Evolutionary conservation across 495 filamentous ascomycete species (phyloP), one percentile per base, ranked within the genome.

Genomic region (Penicillium desertorum): DNA sequence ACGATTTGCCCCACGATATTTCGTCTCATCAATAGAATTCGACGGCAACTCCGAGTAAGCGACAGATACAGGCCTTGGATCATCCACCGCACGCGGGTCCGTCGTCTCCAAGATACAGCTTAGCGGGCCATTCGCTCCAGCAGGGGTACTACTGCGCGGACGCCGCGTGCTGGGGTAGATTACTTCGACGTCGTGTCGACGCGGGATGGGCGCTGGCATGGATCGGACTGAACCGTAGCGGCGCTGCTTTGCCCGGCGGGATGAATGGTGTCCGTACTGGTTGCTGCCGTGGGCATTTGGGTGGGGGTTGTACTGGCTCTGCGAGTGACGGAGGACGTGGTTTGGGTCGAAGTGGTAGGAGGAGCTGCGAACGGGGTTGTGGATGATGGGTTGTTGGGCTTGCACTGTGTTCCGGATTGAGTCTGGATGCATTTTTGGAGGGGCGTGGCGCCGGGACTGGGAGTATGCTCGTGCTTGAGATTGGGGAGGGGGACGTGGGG

Each of bases 151-250:
- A 54, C 74, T 78, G 37, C 74, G 73, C 4, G 71, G 58, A 1
- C 74, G 69, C 12, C 74, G 67, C 14, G 67, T 71, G 50, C 68
- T 76, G 9, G 71, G 66, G 54, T 76, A 77, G 37, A 68, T 62
- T 22, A 75, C 27, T 12, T 74, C 69, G 29, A 69, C 66, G 23
- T 75, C 74, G 25, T 66, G 68, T 34, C 73, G 63, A 27, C 69
- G 70, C 2, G 66, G 56, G 20, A 62, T 52, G 8, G 63, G 56
- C 0, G 64, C 5, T 7, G 14, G 62, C 7, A 67, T 43, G 4
- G 59, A 57, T 16, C 61, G 71, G 10, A 58, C 51, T 0, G 63
- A 62, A 11, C 68, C 66, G 45, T 64, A 64, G 14, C 58, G 60
- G 1, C 62, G 62, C 16, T 64, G 65, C 43, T 57, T 64, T 3